These are phyloP conservation scores for Alternaria infectoria DNA, from an alignment of 2,329 filamentous ascomycete genomes.

Conservation along the genomic window DNA sequence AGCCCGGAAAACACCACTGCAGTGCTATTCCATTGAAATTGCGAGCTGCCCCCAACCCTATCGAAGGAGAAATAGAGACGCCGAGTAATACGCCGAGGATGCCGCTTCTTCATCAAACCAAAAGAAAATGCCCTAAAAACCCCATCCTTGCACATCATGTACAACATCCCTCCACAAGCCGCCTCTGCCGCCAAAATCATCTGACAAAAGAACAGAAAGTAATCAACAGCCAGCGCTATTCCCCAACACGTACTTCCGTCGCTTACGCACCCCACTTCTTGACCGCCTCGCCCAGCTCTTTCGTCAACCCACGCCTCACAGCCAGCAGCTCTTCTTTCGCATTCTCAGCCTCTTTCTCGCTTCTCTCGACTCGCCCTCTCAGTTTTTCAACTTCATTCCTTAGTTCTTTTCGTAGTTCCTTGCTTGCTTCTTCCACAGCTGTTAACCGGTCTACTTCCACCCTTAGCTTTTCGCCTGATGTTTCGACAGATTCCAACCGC, in stretches of 20 bases:
- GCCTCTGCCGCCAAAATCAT: background rate
- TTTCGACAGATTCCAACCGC: conserved; percentile 10
- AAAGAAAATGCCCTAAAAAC: background rate
- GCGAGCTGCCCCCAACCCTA: background rate
- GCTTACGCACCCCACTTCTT: conserved; percentile 12
- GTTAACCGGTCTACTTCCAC: conserved; percentile 1
- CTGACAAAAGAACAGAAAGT: background rate
- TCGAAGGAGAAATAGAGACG: background rate
- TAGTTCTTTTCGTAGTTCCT: conserved; percentile 6
- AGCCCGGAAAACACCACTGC: background rate
- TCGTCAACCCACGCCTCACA: conserved; percentile 6
- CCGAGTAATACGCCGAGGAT: background rate
- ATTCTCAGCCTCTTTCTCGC: conserved; percentile 12
- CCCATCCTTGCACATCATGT: background rate
- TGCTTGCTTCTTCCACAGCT: background rate
- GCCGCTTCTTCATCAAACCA: background rate
- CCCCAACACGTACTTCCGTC: background rate
- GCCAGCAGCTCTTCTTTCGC: conserved; percentile 11
- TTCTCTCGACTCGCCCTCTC: conserved; percentile 9
- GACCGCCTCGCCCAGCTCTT: conserved; percentile 13
- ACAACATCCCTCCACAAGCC: background rate
- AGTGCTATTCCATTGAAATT: background rate
- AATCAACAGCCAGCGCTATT: background rate
- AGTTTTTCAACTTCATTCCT: conserved; percentile 4
- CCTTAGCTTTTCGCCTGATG: conserved; percentile 4